Conservation (phyloP, 2,329 filamentous ascomycete genomes). For the Pseudofabraea citricarpa region DNA sequence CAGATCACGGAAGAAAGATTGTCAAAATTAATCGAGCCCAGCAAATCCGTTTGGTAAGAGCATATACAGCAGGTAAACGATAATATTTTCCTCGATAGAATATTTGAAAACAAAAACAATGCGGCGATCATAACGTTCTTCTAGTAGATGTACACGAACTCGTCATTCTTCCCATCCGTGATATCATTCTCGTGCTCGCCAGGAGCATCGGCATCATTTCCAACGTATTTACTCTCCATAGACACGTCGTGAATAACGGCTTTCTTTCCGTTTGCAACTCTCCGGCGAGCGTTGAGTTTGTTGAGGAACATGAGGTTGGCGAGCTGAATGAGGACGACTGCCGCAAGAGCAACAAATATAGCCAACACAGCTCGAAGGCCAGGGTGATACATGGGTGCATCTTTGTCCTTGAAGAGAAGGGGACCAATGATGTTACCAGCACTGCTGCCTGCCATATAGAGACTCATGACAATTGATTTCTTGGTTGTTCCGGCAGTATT, state of each 20-base stretch:
- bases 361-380: conserved; percentile 52
- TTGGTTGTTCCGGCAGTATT: conserved; percentile 67
- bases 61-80: too few relatives aligned
- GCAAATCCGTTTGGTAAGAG: conserved; percentile 1
- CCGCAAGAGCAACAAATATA: conserved; percentile 49
- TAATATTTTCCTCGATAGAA: too few relatives aligned
- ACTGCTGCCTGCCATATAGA: conserved; percentile 58
- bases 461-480: conserved; percentile 57
- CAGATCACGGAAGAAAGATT: conserved; percentile 9
- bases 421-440: conserved; percentile 65
- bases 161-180: conserved; percentile 62
- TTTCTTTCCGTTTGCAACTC: conserved; percentile 55
- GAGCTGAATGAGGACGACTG: conserved; percentile 47
- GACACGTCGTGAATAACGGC: conserved; percentile 54
- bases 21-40: neutral
- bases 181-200: conserved; percentile 54
- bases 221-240: conserved; percentile 50
- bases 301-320: conserved; percentile 52
- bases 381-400: conserved; percentile 53
- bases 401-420: conserved; percentile 51
- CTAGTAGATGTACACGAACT: conserved; percentile 61
- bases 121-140: too few relatives aligned
- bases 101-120: too few relatives aligned
- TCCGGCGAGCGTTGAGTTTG: conserved; percentile 46
- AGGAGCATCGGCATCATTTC: conserved; percentile 29